These are phyloP conservation scores for Arthrobotrys entomopaga DNA, from an alignment of 2,329 filamentous ascomycete species.

Conservation along the genomic window DNA sequence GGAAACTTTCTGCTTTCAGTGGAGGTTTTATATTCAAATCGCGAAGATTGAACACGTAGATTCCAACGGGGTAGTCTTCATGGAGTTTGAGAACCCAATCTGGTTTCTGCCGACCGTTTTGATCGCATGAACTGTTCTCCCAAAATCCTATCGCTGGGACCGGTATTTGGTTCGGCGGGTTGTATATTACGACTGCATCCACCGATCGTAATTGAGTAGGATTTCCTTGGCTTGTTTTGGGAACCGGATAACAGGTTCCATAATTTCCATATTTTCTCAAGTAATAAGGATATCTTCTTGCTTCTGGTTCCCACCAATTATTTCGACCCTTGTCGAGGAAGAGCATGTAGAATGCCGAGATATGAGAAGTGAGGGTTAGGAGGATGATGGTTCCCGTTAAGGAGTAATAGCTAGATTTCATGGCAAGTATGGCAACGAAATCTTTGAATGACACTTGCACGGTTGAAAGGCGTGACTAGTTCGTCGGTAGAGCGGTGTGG, in stretches of 20 bases:
- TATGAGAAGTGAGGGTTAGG: background rate
- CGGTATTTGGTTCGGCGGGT: conserved; percentile 7
- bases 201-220: background rate
- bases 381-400: background rate
- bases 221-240: background rate
- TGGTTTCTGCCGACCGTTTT: background rate
- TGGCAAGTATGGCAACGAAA: background rate
- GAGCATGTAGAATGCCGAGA: conserved; percentile 2
- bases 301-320: conserved; percentile 5
- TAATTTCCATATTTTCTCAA: background rate
- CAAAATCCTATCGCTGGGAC: conserved; percentile 18
- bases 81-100: conserved; percentile 14
- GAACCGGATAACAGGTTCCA: conserved; percentile 10
- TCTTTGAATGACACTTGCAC: too few species aligned
- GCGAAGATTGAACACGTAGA: conserved; percentile 1
- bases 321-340: conserved; percentile 1
- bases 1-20: background rate
- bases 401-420: background rate
- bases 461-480: too few species aligned
- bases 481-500: too few species aligned
- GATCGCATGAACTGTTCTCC: background rate
- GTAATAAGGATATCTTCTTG: background rate
- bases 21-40: background rate
- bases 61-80: background rate
- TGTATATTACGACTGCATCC: conserved; percentile 26